phyloP scores from a whole-genome alignment of 2,329 filamentous ascomycete genomes.

The Hymenoscyphus albidus region DNA sequence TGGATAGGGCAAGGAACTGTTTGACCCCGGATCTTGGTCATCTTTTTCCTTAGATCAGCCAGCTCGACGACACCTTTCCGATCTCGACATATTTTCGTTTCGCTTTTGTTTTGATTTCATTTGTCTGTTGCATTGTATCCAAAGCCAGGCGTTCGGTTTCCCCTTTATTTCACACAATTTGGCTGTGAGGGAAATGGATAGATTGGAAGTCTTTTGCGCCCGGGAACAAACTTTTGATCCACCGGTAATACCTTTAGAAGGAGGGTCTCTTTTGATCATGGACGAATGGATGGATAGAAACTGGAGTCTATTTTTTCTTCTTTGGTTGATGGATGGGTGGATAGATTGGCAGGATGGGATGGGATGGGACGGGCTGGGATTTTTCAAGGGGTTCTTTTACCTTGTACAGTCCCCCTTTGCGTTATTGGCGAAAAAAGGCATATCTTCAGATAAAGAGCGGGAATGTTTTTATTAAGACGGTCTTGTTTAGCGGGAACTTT shows the following conservation, averaged over 20 bases:
- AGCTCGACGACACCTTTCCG: not conserved
- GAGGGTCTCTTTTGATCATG: not conserved
- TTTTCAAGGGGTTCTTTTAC: too few species aligned
- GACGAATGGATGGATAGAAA: not conserved
- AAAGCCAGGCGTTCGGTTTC: not conserved
- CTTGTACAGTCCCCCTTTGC: too few species aligned
- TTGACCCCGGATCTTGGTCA: too few species aligned
- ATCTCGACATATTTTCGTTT: not conserved
- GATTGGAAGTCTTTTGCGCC: not conserved
- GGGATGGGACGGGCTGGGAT: too few species aligned
- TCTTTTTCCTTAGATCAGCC: not conserved
- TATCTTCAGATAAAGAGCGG: too few species aligned
- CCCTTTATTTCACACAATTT: not conserved
- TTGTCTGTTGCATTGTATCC: not conserved
- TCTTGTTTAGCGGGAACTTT: too few species aligned
- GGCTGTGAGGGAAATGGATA: not conserved
- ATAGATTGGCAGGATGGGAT: too few species aligned
- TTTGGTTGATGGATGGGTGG: not conserved
- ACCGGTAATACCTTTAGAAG: constrained; percentile 1
- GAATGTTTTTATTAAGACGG: too few species aligned
- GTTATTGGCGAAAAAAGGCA: too few species aligned
- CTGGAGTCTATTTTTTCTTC: not conserved
- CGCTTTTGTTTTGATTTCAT: not conserved
- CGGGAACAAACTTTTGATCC: not conserved
- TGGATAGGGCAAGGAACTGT: not conserved